phyloP scores from a whole-genome alignment of 371 early-diverging fungal genomes.

The Zychaea mexicana region DNA sequence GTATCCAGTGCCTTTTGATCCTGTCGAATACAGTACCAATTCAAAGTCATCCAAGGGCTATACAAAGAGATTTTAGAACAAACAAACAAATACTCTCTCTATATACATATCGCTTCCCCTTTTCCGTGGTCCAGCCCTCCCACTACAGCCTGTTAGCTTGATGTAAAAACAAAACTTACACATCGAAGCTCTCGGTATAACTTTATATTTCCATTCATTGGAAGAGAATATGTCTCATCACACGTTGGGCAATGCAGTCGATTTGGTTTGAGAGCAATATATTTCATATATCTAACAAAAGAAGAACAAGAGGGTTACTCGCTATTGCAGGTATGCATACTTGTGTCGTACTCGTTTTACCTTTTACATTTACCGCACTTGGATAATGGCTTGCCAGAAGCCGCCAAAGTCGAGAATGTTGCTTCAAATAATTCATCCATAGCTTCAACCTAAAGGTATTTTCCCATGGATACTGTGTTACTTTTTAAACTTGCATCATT shows the following conservation, averaged over 20 bases:
- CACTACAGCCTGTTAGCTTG: too few species aligned
- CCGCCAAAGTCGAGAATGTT: conserved; percentile 52
- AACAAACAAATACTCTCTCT: neutral
- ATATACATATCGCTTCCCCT: neutral
- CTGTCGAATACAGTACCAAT: conserved; percentile 53
- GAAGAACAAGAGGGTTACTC: too few species aligned
- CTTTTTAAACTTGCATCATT: conserved; percentile 2
- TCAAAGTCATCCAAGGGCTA: conserved; percentile 58
- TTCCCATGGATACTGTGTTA: neutral
- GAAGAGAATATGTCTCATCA: conserved; percentile 58
- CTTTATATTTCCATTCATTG: conserved; percentile 56
- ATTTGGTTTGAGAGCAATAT: conserved; percentile 49
- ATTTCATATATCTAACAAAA: conserved; percentile 46
- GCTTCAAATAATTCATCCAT: conserved; percentile 64
- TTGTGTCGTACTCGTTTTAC: conserved; percentile 17
- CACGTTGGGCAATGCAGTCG: conserved; percentile 55
- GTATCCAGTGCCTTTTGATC: conserved; percentile 54
- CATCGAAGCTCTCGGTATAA: conserved; percentile 52
- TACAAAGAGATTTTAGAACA: too few species aligned
- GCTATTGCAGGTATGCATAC: too few species aligned
- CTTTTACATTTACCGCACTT: conserved; percentile 61
- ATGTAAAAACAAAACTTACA: conserved; percentile 26
- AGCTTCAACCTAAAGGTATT: conserved; percentile 32
- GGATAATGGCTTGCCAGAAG: conserved; percentile 49
- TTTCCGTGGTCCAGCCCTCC: neutral